Evolutionary conservation across 768 basidiomycete species (phyloP), one percentile per base, ranked within the genome.

Genomic region (Harrya chromipes): DNA sequence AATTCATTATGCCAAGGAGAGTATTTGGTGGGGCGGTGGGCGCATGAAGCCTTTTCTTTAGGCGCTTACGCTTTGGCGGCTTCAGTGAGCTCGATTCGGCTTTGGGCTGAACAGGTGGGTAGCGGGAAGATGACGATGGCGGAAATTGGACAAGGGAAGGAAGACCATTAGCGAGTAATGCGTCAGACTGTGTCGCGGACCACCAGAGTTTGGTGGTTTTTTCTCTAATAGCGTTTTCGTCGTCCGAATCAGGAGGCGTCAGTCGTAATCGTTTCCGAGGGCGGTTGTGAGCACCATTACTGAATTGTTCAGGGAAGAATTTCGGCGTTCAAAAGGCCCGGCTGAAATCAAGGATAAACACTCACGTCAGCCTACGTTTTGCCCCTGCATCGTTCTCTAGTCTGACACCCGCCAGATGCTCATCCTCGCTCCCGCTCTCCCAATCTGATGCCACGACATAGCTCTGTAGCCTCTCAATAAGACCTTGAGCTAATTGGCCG

Each of bases 1-100:
- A 72, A 63, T 87, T 90, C 83, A 92, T 90, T 46, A 83, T 58
- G 14, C 69, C 70, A n/a, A 90, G 71, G 17, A 92, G 67, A 1
- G 84, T 76, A 42, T 76, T 60, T 64, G 72, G 61, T 59, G 66
- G 44, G 16, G 62, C 57, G 33, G 46, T 55, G 39, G 49, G 50
- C 19, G 29, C 52, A 33, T 36, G 57, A 13, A 12, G 37, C 35
- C 39, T 58, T 21, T 58, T 57, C 61, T 65, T 52, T 61, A 56
- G 52, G 47, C 56, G 53, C 54, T 65, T 66, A 45, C 55, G 66
- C 38, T 56, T 64, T 13, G 46, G 23, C 12, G 14, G 45, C 35
- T 43, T 55, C 41, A 17, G 24, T 10, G 50, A 17, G 46, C 33
- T 47, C n/a, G 61, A 50, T 34, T 44, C 47, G 13, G 46, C 34